Base-by-base conservation (phyloP, 495 filamentous ascomycete genomes). In the Chlorociboria aeruginascens region DNA sequence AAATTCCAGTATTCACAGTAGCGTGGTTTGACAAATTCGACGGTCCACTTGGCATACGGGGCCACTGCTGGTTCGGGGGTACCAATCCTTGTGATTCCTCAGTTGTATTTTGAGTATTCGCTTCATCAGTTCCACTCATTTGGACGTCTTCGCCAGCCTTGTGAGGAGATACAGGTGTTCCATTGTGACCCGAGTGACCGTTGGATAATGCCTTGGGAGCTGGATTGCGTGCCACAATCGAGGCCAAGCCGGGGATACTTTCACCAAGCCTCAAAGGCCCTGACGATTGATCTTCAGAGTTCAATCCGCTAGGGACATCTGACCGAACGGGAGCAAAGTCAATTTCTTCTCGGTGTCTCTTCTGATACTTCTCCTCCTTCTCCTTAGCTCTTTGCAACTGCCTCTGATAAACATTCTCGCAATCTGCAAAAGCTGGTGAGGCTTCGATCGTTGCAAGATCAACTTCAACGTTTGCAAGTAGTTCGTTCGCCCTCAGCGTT, bases 381-480 rank as follows among this genome's bases (percentile, higher is more conserved):
- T 76, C 74, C 58, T 77, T 85, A 49, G 76, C 72, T 44, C 87
- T 73, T 56, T 79, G 74, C 49, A 81, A 57, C 57, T 95, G 85
- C 41, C 87, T 75, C n/a, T 71, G 55, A 60, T 87, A 89, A 7
- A 89, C 73, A 40, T 75, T 71, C 52, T 88, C 82, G 53, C 81
- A 84, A 51, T 86, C 82, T 3, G 71, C 72, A 2, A 85, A 69
- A 9, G 79, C 71, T 37, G 89, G 81, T 16, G 79, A 72, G 32
- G 70, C 68, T 48, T 81, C 77, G 32, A 95, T 79, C 28, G 72
- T 73, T 11, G 73, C 69, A 49, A 95, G 78, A 61, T 96, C 92
- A 11, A 97, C 89, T 55, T 94, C 88, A 2, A 93, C 87, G 60
- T 96, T 96, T 12, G 86, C 77, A 3, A 85, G 65, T 40, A 98